Evolutionary conservation across 2,329 filamentous ascomycete species (phyloP), one percentile per base, ranked within the genome.

Genomic region (Trichoderma oligosporum): DNA sequence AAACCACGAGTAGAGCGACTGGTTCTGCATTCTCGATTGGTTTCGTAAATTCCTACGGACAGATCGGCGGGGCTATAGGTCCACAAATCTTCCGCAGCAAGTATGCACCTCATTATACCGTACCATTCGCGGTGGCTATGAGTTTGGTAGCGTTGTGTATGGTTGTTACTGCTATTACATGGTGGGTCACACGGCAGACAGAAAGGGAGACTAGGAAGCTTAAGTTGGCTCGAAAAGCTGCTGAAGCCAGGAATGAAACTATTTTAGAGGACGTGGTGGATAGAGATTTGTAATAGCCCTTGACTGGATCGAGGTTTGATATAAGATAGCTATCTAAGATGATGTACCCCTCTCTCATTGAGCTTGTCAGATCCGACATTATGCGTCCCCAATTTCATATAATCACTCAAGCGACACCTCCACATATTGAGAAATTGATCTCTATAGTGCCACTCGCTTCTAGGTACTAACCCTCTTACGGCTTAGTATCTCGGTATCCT

Each of bases 11-110:
- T 42, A 61, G 74, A 3, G 73, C 77, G 1, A 80, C 77, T 0
- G 77, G 77, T 0, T 78, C 77, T 0, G 77, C 77, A 1, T 80
- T 80, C 62, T 72, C 74, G 2, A 78, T 80, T 54, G 77, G 73
- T 1, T 80, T 79, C 53, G 76, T 77, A 49, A 79, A 78, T 60
- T 76, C 73, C 56, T 78, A 79, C 61, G 77, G 76, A 0, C 76
- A 79, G 60, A 77, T 80, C 16, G 77, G 77, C 4, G 76, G 75
- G 14, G 75, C 76, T 1, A 70, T 79, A 9, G 77, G 75, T 0
- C 73, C 76, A 8, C 76, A 79, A 62, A 71, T 79, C 20, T 80
- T 79, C 61, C 66, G 69, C 36, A 71, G 68, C 29, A 68, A 68
- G 35, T 80, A 76, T 52, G 76, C 76, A 7, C 76, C 76, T 1